phyloP scores from a whole-genome alignment of 768 basidiomycete genomes.

The Phaeotremella fagi region DNA sequence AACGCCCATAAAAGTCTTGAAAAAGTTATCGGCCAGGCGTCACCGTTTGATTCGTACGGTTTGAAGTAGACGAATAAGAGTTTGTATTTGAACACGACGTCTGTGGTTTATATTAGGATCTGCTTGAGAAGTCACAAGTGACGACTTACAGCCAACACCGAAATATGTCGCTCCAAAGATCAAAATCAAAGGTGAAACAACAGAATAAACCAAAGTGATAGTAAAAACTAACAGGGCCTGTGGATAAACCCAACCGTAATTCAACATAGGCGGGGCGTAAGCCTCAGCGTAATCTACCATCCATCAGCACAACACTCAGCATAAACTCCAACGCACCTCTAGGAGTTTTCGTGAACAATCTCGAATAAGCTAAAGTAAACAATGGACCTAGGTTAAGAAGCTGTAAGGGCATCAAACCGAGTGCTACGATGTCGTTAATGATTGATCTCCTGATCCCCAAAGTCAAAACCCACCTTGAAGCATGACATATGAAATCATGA shows the following conservation, averaged over 20 bases:
- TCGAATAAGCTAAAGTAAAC: slow-evolving; percentile 68
- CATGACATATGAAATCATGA: slow-evolving; percentile 54
- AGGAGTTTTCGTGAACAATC: slow-evolving; percentile 81
- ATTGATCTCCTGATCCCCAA: background rate
- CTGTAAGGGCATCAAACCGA: slow-evolving; percentile 94
- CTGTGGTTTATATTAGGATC: slow-evolving; percentile 11
- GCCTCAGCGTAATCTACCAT: slow-evolving; percentile 83
- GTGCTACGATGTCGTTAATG: slow-evolving; percentile 51
- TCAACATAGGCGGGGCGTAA: slow-evolving; percentile 96
- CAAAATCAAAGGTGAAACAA: slow-evolving; percentile 90
- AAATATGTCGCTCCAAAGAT: slow-evolving; percentile 96
- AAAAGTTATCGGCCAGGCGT: slow-evolving; percentile 97
- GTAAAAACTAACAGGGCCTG: slow-evolving; percentile 95
- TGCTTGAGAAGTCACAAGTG: background rate
- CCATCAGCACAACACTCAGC: background rate
- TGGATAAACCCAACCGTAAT: slow-evolving; percentile 94
- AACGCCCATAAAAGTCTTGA: slow-evolving; percentile 87
- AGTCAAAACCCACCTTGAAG: slow-evolving; percentile 47
- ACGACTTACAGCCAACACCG: slow-evolving; percentile 63
- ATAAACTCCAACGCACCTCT: slow-evolving; percentile 58
- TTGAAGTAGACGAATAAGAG: slow-evolving; percentile 96
- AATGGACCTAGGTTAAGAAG: slow-evolving; percentile 85
- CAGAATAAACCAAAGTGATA: slow-evolving; percentile 89
- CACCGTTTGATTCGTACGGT: slow-evolving; percentile 93
- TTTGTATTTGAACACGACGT: slow-evolving; percentile 98